phyloP scores from a whole-genome alignment of 106 monocot species.

The Chionographis japonica region DNA sequence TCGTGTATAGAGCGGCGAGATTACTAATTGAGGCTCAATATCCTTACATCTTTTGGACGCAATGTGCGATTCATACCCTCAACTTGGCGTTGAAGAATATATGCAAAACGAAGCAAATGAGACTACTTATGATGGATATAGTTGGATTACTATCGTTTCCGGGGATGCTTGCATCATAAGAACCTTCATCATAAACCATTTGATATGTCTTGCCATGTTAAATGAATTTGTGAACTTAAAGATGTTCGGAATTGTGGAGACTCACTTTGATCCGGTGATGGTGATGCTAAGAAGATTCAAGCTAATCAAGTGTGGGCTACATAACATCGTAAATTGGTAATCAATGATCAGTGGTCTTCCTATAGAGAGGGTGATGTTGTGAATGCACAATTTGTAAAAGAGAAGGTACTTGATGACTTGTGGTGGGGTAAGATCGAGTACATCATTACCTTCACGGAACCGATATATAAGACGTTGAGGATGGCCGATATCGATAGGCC shows the following conservation, averaged over 20 bases:
- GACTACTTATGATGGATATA: constrained; percentile 3
- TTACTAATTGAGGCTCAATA: no score
- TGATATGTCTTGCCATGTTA: constrained; percentile 3
- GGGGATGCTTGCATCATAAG: background rate
- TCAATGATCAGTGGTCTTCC: background rate
- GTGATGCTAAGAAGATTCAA: constrained; percentile 6
- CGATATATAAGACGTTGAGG: constrained; percentile 12
- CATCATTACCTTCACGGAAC: constrained; percentile 4
- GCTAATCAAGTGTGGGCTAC: background rate
- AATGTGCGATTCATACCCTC: no score
- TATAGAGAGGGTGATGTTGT: background rate
- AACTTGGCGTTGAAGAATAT: constrained; percentile 6
- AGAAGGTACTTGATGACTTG: background rate
- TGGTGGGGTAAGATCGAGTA: constrained; percentile 17
- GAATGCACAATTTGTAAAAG: background rate
- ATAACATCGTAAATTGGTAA: background rate
- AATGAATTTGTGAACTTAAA: background rate
- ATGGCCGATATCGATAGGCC: background rate
- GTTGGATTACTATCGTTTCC: constrained; percentile 8
- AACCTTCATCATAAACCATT: constrained; percentile 4
- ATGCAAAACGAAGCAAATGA: background rate
- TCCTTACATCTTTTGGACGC: no score
- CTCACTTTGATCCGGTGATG: background rate
- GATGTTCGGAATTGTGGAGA: background rate
- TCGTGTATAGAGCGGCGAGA: no score